Conservation (phyloP, 768 basidiomycete species). For the Peribolospora kevripleyi region DNA sequence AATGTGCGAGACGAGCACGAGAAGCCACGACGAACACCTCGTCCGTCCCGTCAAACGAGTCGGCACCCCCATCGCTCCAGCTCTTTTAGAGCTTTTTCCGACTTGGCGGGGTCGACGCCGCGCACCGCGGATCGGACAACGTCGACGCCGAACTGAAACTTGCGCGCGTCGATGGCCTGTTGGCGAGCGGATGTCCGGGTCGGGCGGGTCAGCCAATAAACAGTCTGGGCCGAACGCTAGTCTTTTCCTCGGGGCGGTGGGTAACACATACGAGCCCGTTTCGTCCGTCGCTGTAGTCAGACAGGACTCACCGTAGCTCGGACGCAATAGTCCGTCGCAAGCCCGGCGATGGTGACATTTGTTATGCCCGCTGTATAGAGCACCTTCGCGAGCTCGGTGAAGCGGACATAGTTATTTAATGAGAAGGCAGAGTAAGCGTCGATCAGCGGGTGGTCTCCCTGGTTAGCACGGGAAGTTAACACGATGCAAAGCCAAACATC, state of each 20-base stretch:
- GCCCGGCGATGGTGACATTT: conserved; percentile 34
- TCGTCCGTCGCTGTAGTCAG: too few relatives aligned
- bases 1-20: too few relatives aligned
- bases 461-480: not conserved
- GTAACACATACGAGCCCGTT: too few relatives aligned
- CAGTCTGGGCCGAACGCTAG: too few relatives aligned
- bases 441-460: conserved; percentile 33
- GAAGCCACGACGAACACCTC: too few relatives aligned
- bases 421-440: conserved; percentile 64
- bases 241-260: too few relatives aligned
- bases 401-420: conserved; percentile 9
- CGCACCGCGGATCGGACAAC: conserved; percentile 12
- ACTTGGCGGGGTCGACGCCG: conserved; percentile 4
- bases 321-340: conserved; percentile 64
- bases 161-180: conserved; percentile 29
- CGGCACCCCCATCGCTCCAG: not conserved
- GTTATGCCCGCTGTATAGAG: conserved; percentile 22
- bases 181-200: not conserved
- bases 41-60: too few relatives aligned
- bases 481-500: not conserved
- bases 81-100: not conserved
- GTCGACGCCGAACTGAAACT: conserved; percentile 25
- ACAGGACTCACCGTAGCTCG: conserved; percentile 21
- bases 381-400: not conserved
- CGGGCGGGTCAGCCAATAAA: too few relatives aligned